Conservation (phyloP, 345 rosid species). For the Litchi chinensis region DNA sequence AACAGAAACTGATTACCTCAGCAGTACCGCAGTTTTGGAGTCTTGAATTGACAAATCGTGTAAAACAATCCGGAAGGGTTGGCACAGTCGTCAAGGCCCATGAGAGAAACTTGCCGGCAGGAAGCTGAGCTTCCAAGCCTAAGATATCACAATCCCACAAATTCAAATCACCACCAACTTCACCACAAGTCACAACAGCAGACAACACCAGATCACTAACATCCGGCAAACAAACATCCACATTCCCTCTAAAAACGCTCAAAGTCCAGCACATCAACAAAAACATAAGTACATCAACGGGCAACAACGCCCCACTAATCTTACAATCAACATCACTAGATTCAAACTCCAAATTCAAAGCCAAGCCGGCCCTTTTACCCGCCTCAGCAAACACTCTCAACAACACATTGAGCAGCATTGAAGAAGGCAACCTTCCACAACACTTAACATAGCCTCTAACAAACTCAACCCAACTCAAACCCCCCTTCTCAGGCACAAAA, state of each 20-base stretch:
- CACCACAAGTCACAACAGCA: constrained; percentile 63
- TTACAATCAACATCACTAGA: constrained; percentile 63
- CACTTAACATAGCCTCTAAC: constrained; percentile 73
- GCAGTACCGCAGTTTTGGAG: constrained; percentile 38
- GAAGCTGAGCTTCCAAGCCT: constrained; percentile 54
- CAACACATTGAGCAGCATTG: constrained; percentile 49
- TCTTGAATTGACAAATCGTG: constrained; percentile 55
- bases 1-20: constrained; percentile 39
- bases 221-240: constrained; percentile 57
- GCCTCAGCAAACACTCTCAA: constrained; percentile 52
- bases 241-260: constrained; percentile 22
- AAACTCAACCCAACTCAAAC: constrained; percentile 71
- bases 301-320: constrained; percentile 54
- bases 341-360: constrained; percentile 64
- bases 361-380: constrained; percentile 42
- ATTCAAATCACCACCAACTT: constrained; percentile 48
- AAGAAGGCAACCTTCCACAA: constrained; percentile 77
- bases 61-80: constrained; percentile 57
- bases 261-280: constrained; percentile 73
- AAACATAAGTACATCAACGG: constrained; percentile 54
- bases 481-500: constrained; percentile 55
- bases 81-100: constrained; percentile 70
- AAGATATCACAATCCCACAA: constrained; percentile 57
- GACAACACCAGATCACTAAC: constrained; percentile 59
- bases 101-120: constrained; percentile 62